Base-by-base conservation (phyloP, 164 flowering plant species). In the Taxillus chinensis region DNA sequence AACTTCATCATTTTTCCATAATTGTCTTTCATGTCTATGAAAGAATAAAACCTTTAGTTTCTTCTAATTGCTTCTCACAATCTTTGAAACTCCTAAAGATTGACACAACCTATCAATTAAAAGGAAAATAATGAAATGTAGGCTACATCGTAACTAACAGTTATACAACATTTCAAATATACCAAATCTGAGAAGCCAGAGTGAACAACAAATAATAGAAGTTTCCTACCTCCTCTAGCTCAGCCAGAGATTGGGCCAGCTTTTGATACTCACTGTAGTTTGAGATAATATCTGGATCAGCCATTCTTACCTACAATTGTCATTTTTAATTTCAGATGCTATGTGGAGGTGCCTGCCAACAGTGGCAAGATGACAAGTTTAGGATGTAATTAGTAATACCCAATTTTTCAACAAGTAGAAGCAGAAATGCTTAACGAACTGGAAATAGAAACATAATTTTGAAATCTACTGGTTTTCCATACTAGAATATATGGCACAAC, bases 261-360 rank as follows among this genome's bases (percentile, higher is more conserved):
- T 84, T 90, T 75, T 89, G 92, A 71, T 95, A 95, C 70, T 95
- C 99, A 59, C 70, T 76, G 7, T 78, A 91, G 79, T 89, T 95
- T 45, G 99, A 86, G 3, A 83, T 85, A 51, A 90, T 79, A 67
- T 89, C 99, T 17, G 99, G 96, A 71, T 95, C 99, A 70, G 93
- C 99, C 71, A 95, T 76, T 82, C 79, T 95, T 56, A 85, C 89
- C 98, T 91, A 64, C 64, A 73, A 61, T 5, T 15, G 53, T 62
- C 5, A 51, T 9, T 38, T 52, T 11, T 50, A 13, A 41, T 39
- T 65, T 16, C 7, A 61, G 17, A 45, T 9, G 2, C 8, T 40
- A 10, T 38, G 14, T 27, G 14, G 2, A 60, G 8, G 46, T 8
- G 9, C 1, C 27, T 27, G 27, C 27, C 27, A 27, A 27, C 27